Conservation (phyloP, 2,329 filamentous ascomycete genomes). For the Colletotrichum zoysiae region DNA sequence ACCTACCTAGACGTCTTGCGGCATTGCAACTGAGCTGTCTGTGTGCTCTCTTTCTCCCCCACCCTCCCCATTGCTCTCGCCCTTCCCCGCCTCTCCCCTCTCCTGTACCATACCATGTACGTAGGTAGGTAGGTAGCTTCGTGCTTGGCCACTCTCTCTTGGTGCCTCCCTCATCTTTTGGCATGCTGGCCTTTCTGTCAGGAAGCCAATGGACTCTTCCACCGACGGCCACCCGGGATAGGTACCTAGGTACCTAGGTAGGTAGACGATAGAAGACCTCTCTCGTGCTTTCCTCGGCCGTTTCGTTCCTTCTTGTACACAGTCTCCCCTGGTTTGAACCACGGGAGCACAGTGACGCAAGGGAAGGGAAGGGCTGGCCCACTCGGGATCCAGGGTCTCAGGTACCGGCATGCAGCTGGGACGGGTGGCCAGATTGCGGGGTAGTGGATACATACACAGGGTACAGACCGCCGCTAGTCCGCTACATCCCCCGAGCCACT, state of each 20-base stretch:
- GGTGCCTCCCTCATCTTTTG: neutral
- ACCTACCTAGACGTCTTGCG: neutral
- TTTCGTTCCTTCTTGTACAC: neutral
- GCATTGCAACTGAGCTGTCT: neutral
- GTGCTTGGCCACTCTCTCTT: neutral
- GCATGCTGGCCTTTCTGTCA: too few species aligned
- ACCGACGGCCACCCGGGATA: neutral
- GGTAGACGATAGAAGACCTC: neutral
- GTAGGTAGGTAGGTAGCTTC: neutral
- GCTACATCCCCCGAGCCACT: conserved; percentile 28
- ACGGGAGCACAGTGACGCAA: conserved; percentile 42
- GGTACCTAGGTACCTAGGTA: too few species aligned
- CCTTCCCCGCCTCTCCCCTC: neutral
- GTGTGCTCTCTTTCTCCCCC: neutral
- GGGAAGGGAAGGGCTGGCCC: conserved; percentile 32
- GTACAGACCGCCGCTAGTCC: conserved; percentile 37
- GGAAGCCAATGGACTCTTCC: neutral
- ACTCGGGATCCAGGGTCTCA: conserved; percentile 43
- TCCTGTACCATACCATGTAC: neutral
- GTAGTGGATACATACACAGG: conserved; percentile 43
- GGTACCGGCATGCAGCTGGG: conserved; percentile 39
- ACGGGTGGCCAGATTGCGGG: conserved; percentile 42
- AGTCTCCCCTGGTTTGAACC: conserved; percentile 1
- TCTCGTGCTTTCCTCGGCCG: neutral
- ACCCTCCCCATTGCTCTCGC: too few species aligned